Evolutionary conservation across 2,329 filamentous ascomycete species (phyloP).

Genomic region (Aspergillus brasiliensis): DNA sequence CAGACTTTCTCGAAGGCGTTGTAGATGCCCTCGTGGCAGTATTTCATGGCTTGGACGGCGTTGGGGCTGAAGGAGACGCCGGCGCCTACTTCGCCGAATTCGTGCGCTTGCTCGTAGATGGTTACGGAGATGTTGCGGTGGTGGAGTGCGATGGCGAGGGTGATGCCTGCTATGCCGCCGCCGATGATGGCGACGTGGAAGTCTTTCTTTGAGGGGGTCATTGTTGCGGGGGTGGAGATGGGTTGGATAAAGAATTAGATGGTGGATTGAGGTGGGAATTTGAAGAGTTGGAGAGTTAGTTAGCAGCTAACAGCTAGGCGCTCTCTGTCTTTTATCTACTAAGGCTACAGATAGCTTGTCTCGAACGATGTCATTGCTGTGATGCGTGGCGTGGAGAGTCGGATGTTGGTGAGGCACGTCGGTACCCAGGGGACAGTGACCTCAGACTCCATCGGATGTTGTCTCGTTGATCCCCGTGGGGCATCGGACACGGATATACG

Average conservation of each 20-base stretch:
- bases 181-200: constrained; percentile 37
- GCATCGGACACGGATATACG: constrained; percentile 13
- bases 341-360: not conserved
- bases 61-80: constrained; percentile 44
- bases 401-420: constrained; percentile 12
- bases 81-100: constrained; percentile 43
- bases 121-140: constrained; percentile 33
- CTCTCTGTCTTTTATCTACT: not conserved
- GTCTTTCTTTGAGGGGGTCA: constrained; percentile 14
- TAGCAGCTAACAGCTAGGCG: not conserved
- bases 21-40: constrained; percentile 31
- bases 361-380: not conserved
- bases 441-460: constrained; percentile 16
- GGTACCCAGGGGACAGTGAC: constrained; percentile 13
- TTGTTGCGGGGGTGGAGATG: not conserved
- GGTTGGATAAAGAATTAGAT: too few relatives aligned
- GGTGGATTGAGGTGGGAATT: not conserved
- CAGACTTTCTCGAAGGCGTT: constrained; percentile 37
- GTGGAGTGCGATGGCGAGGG: constrained; percentile 40
- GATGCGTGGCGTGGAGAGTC: constrained; percentile 7
- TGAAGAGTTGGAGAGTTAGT: not conserved
- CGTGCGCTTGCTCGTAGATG: constrained; percentile 40
- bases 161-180: constrained; percentile 41
- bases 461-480: constrained; percentile 13
- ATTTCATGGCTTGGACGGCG: constrained; percentile 30